A percentile compares a stretch with the other conserved stretches of the same genome.
Conservation (phyloP, 2,329 filamentous ascomycete genomes). For the Aspergillus vadensis region DNA sequence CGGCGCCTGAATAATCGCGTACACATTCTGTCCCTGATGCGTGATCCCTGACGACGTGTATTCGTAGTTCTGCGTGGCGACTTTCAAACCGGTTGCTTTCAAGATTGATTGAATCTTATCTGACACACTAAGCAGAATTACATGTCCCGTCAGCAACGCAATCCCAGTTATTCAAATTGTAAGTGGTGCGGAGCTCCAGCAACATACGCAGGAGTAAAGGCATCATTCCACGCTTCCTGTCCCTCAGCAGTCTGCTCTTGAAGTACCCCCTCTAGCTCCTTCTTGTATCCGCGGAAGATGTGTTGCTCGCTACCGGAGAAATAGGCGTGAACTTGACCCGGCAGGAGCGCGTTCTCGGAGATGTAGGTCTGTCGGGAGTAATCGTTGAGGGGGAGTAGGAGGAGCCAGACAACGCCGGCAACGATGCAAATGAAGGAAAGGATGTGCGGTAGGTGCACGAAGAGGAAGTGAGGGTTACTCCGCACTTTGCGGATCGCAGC, state of each 20-base stretch:
- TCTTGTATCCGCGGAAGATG: slow-evolving; percentile 84
- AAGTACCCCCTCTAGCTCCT: slow-evolving; percentile 68
- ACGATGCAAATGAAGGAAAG: slow-evolving; percentile 82
- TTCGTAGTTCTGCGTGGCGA: slow-evolving; percentile 82
- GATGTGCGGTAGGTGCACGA: slow-evolving; percentile 76
- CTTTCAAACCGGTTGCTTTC: slow-evolving; percentile 77
- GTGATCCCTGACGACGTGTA: slow-evolving; percentile 76
- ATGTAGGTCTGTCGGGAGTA: slow-evolving; percentile 95
- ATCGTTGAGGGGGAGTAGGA: slow-evolving; percentile 83
- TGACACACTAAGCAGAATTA: slow-evolving; percentile 52
- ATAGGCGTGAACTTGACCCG: slow-evolving; percentile 96
- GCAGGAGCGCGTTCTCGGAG: slow-evolving; percentile 93
- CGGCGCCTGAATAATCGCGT: slow-evolving; percentile 89
- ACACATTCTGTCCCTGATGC: slow-evolving; percentile 83
- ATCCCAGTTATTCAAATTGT: background rate
- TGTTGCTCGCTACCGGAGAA: slow-evolving; percentile 96
- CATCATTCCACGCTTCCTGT: slow-evolving; percentile 16
- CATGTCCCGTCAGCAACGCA: slow-evolving; percentile 19
- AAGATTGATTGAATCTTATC: slow-evolving; percentile 75
- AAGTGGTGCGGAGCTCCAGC: background rate
- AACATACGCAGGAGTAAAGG: slow-evolving; percentile 34
- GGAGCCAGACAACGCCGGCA: slow-evolving; percentile 84
- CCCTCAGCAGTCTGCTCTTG: slow-evolving; percentile 18
- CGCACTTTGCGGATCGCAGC: slow-evolving; percentile 59
- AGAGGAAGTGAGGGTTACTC: slow-evolving; percentile 75